Conservation (phyloP, 345 rosid genomes). For the Sonneratia caseolaris region DNA sequence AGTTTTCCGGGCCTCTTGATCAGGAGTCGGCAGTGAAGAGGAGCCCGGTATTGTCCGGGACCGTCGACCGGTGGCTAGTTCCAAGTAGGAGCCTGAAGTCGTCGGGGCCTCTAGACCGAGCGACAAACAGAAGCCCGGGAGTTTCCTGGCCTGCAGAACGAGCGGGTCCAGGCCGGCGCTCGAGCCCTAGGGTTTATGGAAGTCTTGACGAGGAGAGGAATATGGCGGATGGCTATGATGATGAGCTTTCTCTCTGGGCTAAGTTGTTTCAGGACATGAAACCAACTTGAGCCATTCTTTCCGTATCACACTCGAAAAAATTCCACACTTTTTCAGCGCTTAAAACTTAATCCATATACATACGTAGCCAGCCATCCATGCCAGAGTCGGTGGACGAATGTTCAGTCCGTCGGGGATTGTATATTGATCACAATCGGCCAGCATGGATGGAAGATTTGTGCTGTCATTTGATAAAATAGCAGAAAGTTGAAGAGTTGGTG, state of each 20-base stretch:
- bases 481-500: no score
- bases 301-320: no score
- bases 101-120: not conserved
- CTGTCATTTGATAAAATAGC: no score
- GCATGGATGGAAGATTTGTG: no score
- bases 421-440: no score
- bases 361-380: no score
- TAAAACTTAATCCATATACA: no score
- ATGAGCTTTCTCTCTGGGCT: constrained; percentile 48
- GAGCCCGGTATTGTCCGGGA: constrained; percentile 12
- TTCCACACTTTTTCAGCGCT: no score
- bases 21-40: constrained; percentile 3
- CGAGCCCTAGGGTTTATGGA: constrained; percentile 5
- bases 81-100: not conserved
- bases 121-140: not conserved
- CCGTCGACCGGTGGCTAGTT: not conserved
- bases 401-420: no score
- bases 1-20: constrained; percentile 34
- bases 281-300: constrained; percentile 43
- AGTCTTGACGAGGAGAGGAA: constrained; percentile 12
- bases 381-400: no score
- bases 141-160: constrained; percentile 6
- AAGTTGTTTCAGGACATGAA: constrained; percentile 62
- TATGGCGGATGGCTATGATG: constrained; percentile 18
- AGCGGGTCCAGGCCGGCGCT: constrained; percentile 31